Evolutionary conservation across 305 asterid species (phyloP), one percentile per base, ranked within the genome.

Genomic region (Solanum chacoense): DNA sequence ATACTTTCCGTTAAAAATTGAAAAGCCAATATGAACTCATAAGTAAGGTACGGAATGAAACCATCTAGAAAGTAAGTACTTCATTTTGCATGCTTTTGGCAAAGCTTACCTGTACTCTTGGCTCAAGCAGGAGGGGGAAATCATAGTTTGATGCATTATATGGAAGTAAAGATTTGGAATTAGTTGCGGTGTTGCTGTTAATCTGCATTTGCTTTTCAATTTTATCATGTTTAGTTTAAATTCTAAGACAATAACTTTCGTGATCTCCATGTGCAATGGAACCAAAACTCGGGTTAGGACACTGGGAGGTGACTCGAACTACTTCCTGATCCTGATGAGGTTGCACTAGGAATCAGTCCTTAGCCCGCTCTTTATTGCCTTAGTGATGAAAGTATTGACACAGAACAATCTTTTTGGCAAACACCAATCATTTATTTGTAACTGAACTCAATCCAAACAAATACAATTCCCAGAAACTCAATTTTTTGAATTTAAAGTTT

Each of bases 1-100:
- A 97, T 31, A 96, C 95, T 89, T 97, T 95, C 67, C 98, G 96
- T 72, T 95, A 83, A 40, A 50, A 29, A 20, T 50, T 83, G 74
- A 83, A 83, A 83, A 55, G 20, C 42, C 67, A 9, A 26, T 45
- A 36, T 65, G 78, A 88, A 85, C 89, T 78, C 67, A 14, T 78
- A 88, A n/a, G 76, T 87, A 76, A 50, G 71, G 87, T 36, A 59
- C 78, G 50, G 50, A 45, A 75, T n/a, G 34, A 75, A 75, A 45
- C 72, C 10, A 35, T 87, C 40, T 50, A n/a, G 24, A 8, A 85
- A 40, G 85, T 13, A 74, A 87, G 71, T 32, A 87, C 75, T 24
- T 87, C 45, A 31, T 87, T 29, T 42, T 73, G 50, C 72, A 72
- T 72, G 88, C 78, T 85, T 85, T 67, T 59, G 3, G 59, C 37